These are phyloP conservation scores for Typha latifolia DNA, from an alignment of 176 grass and related monocot species.

Conservation along the genomic window DNA sequence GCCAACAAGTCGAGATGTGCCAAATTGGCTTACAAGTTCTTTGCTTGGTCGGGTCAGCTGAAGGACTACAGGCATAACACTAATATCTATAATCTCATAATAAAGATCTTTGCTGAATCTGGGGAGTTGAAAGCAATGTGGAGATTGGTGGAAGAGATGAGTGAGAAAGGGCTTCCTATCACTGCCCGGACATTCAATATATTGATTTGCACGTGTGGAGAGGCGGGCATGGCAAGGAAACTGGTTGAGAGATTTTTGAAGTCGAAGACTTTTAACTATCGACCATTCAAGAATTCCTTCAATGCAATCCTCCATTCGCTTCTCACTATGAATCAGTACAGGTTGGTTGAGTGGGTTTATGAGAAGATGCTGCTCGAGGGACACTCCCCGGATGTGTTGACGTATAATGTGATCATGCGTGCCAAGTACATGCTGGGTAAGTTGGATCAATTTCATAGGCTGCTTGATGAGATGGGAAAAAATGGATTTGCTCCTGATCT, in stretches of 20 bases:
- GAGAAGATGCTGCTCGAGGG: constrained; percentile 67
- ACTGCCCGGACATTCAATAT: constrained; percentile 70
- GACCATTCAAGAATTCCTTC: constrained; percentile 65
- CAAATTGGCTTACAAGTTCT: constrained; percentile 78
- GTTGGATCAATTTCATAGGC: constrained; percentile 66
- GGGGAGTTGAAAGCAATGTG: constrained; percentile 86
- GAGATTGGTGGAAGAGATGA: constrained; percentile 76
- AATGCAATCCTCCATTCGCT: constrained; percentile 80
- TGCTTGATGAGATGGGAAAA: constrained; percentile 83
- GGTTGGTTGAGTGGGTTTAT: constrained; percentile 78
- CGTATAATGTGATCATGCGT: constrained; percentile 86
- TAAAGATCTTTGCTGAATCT: constrained; percentile 73
- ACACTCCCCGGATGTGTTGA: constrained; percentile 67
- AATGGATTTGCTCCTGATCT: constrained; percentile 64
- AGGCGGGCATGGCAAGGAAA: constrained; percentile 51
- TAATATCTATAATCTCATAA: constrained; percentile 60
- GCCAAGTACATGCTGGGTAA: constrained; percentile 92
- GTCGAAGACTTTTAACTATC: constrained; percentile 63
- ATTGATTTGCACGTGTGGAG: constrained; percentile 57
- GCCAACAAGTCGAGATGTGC: constrained; percentile 50
- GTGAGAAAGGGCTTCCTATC: constrained; percentile 44
- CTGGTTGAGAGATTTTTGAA: constrained; percentile 78
- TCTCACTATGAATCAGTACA: constrained; percentile 61
- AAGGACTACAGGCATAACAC: constrained; percentile 41
- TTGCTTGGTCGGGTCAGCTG: constrained; percentile 70